Evolutionary conservation across 805 yeast genomes (phyloP).

Genomic region (Henningerozyma blattae): DNA sequence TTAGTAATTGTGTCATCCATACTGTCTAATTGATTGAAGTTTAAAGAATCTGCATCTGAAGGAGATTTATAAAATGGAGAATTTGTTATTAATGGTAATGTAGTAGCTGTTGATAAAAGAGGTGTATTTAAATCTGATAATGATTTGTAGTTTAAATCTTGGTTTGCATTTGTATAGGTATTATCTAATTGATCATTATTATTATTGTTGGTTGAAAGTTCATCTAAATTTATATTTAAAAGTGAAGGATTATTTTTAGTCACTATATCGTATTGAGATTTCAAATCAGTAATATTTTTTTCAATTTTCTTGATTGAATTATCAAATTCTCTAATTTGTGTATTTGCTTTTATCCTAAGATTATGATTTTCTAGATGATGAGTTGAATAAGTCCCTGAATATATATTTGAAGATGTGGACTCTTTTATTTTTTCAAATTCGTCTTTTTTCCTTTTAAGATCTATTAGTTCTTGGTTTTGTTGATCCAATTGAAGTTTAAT

Average conservation of each 20-base stretch:
- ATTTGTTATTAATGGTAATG: too few species aligned
- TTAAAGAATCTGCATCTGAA: background rate
- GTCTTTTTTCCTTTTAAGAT: conserved; percentile 13
- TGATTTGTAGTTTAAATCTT: background rate
- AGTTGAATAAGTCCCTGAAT: conserved; percentile 24
- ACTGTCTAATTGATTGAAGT: background rate
- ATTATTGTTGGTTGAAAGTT: conserved; percentile 1
- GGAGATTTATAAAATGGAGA: background rate
- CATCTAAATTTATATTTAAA: background rate
- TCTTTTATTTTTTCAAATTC: conserved; percentile 16
- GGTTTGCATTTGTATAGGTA: background rate
- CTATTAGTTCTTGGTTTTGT: conserved; percentile 12
- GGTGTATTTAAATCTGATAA: background rate
- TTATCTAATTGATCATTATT: background rate
- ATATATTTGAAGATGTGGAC: conserved; percentile 20
- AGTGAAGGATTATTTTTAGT: background rate
- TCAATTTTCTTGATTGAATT: conserved; percentile 19
- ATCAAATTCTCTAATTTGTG: conserved; percentile 22
- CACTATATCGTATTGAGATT: conserved; percentile 11
- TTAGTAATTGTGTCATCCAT: too few species aligned
- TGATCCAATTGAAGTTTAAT: conserved; percentile 15
- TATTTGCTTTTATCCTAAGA: conserved; percentile 21
- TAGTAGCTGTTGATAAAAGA: background rate
- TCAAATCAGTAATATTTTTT: conserved; percentile 14
- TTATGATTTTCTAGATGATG: conserved; percentile 27